These are phyloP conservation scores for Onygenales sp. DNA, from an alignment of 2,329 filamentous ascomycete species.

Conservation along the genomic window DNA sequence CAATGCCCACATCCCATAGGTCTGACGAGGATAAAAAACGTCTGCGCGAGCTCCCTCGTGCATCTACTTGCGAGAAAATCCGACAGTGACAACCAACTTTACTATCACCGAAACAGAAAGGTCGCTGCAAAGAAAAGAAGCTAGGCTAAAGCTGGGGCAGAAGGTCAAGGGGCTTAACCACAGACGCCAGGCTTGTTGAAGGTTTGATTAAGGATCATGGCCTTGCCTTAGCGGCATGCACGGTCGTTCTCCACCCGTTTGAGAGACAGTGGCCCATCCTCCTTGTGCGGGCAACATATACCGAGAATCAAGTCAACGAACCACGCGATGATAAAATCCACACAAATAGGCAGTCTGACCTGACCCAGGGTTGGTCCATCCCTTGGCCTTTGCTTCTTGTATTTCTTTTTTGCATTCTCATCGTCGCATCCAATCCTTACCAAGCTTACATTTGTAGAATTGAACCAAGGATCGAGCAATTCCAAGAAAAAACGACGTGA, in stretches of 20 bases:
- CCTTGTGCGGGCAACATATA: neutral
- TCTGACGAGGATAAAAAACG: too few species aligned
- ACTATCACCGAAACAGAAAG: neutral
- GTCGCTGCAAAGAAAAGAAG: neutral
- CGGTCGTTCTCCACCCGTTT: constrained; percentile 2
- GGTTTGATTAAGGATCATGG: constrained; percentile 32
- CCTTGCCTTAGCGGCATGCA: constrained; percentile 18
- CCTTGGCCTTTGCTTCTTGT: too few species aligned
- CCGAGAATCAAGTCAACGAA: neutral
- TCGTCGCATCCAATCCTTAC: too few species aligned
- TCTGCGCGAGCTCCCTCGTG: too few species aligned
- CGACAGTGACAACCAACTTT: neutral
- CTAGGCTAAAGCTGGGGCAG: neutral
- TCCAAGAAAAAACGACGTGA: too few species aligned
- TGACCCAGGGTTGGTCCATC: neutral
- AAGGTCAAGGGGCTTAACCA: neutral
- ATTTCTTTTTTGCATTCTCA: too few species aligned
- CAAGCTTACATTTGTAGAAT: too few species aligned
- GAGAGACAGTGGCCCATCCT: neutral
- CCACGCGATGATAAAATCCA: neutral
- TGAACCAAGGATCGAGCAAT: too few species aligned
- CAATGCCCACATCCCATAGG: too few species aligned
- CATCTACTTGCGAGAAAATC: neutral
- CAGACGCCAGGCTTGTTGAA: constrained; percentile 10
- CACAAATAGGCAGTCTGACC: neutral